These are phyloP conservation scores for Dicorynia guianensis DNA, from an alignment of 306 rosid species.

Conservation along the genomic window DNA sequence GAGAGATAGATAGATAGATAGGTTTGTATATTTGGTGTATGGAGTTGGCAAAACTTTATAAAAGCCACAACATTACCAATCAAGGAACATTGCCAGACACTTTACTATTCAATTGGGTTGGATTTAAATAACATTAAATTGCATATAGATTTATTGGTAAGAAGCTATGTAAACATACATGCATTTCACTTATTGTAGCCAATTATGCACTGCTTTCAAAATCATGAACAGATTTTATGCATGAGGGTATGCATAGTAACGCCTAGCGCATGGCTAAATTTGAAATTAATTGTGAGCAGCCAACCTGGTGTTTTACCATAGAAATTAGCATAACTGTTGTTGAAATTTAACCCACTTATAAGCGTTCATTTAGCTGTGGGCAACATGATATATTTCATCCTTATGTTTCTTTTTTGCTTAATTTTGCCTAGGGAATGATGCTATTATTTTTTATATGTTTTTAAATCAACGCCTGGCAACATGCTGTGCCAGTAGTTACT, in stretches of 20 bases:
- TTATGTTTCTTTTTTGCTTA: slow-evolving; percentile 1
- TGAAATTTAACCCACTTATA: background rate
- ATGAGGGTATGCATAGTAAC: background rate
- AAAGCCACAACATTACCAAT: background rate
- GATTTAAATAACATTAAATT: background rate
- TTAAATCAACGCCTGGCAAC: background rate
- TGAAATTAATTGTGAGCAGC: background rate
- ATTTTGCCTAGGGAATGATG: background rate
- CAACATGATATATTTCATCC: background rate
- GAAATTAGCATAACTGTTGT: background rate
- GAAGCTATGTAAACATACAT: background rate
- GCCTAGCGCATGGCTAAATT: background rate
- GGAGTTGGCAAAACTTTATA: background rate
- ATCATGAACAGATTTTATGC: background rate
- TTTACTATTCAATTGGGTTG: background rate
- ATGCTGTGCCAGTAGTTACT: background rate
- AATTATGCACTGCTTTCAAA: background rate
- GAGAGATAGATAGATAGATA: too few relatives aligned
- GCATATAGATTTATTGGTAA: background rate
- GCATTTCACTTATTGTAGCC: slow-evolving; percentile 6
- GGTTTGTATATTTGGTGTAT: too few relatives aligned
- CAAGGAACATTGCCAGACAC: background rate
- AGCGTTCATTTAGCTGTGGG: background rate
- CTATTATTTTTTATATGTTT: background rate
- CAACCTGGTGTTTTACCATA: background rate